Evolutionary conservation across 192 early-diverging fungal species (phyloP).

Genomic region (Lobosporangium transversale): DNA sequence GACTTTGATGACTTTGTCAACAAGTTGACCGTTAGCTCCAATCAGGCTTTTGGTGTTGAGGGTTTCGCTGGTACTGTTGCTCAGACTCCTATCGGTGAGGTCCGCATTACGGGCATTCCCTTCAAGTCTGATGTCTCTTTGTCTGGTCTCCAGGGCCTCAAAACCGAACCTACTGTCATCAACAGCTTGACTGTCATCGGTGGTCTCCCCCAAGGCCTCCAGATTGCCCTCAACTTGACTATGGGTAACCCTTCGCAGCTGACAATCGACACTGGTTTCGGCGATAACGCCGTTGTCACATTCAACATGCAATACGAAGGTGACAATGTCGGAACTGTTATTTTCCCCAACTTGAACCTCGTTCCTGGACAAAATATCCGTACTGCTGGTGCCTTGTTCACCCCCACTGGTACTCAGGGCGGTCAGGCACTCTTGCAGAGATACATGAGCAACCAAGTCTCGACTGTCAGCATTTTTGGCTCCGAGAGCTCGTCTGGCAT

Average conservation of each 20-base stretch:
- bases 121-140: conserved; percentile 62
- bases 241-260: conserved; percentile 60
- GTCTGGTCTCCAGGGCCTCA: conserved; percentile 66
- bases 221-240: conserved; percentile 55
- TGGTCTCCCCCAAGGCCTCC: conserved; percentile 50
- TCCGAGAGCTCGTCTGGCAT: conserved; percentile 57
- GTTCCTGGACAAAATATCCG: conserved; percentile 56
- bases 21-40: conserved; percentile 55
- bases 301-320: conserved; percentile 58
- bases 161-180: conserved; percentile 59
- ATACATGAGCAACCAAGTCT: conserved; percentile 60
- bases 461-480: conserved; percentile 54
- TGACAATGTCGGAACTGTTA: conserved; percentile 58
- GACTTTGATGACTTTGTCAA: conserved; percentile 65
- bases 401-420: conserved; percentile 53
- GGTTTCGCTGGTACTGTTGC: conserved; percentile 63
- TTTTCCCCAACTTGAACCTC: conserved; percentile 56
- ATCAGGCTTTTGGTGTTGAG: conserved; percentile 54
- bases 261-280: conserved; percentile 58
- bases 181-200: conserved; percentile 66
- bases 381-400: conserved; percentile 57
- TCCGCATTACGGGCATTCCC: conserved; percentile 61
- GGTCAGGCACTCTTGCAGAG: conserved; percentile 60
- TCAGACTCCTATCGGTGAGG: conserved; percentile 63
- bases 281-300: conserved; percentile 59